These are phyloP conservation scores for Penicillium sp. DNA, from an alignment of 2,329 filamentous ascomycete genomes.

Conservation along the genomic window DNA sequence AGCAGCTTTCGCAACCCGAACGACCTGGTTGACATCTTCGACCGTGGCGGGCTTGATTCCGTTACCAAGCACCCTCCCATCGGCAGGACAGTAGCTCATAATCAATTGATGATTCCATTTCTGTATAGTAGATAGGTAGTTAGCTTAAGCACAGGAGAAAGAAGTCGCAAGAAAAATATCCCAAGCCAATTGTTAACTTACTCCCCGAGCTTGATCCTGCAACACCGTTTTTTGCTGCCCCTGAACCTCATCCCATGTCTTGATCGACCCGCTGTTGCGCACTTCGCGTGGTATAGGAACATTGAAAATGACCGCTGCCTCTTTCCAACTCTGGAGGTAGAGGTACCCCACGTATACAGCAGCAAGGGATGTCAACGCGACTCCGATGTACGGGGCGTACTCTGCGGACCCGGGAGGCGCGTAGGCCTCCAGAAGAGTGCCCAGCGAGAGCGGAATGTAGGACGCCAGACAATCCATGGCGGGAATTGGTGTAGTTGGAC, in stretches of 20 bases:
- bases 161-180: background rate
- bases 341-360: slow-evolving; percentile 33
- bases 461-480: slow-evolving; percentile 28
- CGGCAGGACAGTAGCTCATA: slow-evolving; percentile 68
- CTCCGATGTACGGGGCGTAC: slow-evolving; percentile 23
- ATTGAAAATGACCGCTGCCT: slow-evolving; percentile 38
- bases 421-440: slow-evolving; percentile 18
- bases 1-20: slow-evolving; percentile 69
- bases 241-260: slow-evolving; percentile 37
- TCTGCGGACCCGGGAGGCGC: slow-evolving; percentile 12
- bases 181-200: slow-evolving; percentile 23
- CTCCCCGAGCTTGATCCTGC: slow-evolving; percentile 39
- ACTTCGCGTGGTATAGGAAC: slow-evolving; percentile 39
- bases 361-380: slow-evolving; percentile 29
- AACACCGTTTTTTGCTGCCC: slow-evolving; percentile 35
- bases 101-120: slow-evolving; percentile 41
- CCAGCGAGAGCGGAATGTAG: slow-evolving; percentile 23
- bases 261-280: slow-evolving; percentile 28
- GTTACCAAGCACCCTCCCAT: slow-evolving; percentile 72
- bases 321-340: slow-evolving; percentile 29
- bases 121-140: slow-evolving; percentile 22
- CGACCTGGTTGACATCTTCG: slow-evolving; percentile 72
- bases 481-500: slow-evolving; percentile 15
- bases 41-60: slow-evolving; percentile 67
- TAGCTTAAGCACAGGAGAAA: slow-evolving; percentile 9